Base-by-base conservation (phyloP, 768 basidiomycete species). In the Fomitopsis pulvina region DNA sequence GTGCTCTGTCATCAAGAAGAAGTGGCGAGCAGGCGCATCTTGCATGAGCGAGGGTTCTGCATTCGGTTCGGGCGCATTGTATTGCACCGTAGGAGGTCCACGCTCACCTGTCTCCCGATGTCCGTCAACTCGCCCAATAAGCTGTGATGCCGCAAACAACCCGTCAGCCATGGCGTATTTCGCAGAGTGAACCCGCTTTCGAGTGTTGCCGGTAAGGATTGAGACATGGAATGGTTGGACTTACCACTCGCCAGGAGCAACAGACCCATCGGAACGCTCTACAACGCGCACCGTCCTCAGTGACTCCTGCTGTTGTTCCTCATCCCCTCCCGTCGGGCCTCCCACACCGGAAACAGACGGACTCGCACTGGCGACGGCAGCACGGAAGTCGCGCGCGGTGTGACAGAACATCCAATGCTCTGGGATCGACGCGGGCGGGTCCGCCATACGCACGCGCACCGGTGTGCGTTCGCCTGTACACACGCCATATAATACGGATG, bases 41-140 rank as follows among this genome's bases (percentile, higher is more conserved):
- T 49, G 29, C 28, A 42, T 50, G 49, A 50, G 49, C 49, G 18
- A 11, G 27, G 5, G 29, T 46, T 29, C 39, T 40, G 38, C 41
- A 22, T 25, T 25, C 42, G 34, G 34, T 37, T n/a, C 14, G 34
- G 7, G 34, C 18, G 34, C 14, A 28, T 30, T 2, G 5, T 28
- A 4, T 20, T 11, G 9, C 29, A 11, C 29, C 26, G 26, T 11
- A 21, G 8, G 9, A 47, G 27, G 25, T 21, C 10, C 9, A 30
- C 12, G 52, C 66, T 4, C 63, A 84, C 84, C 71, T 81, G 71
- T 60, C 81, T 72, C 29, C 87, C 87, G 3, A 83, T 52, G 58
- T 89, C 83, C 7, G 84, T 85, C 48, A 87, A 62, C 58, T 85
- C 83, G 25, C 87, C 87, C 18, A 88, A 66, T 45, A 89, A 66